Conservation (phyloP, 257 asterid genomes). For the Solanum gracilifrons region DNA sequence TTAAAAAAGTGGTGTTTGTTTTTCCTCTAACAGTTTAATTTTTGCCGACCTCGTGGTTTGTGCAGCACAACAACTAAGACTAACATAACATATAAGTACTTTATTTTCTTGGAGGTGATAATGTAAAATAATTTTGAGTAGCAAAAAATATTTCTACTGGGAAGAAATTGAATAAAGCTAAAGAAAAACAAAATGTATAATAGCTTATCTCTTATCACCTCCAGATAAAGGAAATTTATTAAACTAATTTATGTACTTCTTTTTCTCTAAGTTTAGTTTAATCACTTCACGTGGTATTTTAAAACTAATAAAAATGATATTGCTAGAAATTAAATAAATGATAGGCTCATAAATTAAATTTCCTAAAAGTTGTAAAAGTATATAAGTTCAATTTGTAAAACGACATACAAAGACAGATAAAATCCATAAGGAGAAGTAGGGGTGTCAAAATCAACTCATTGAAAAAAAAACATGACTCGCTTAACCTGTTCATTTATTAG, state of each 20-base stretch:
- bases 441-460: neutral
- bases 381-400: neutral
- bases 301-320: neutral
- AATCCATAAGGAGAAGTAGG: neutral
- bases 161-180: neutral
- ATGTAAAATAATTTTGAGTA: neutral
- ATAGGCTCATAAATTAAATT: neutral
- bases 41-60: neutral
- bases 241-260: neutral
- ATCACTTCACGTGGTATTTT: neutral
- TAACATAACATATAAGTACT: neutral
- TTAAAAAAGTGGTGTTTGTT: neutral
- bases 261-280: neutral
- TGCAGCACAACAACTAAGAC: neutral
- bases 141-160: neutral
- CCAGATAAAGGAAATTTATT: neutral
- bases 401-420: neutral
- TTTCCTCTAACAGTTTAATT: neutral
- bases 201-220: neutral
- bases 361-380: neutral
- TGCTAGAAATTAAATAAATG: neutral
- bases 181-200: neutral
- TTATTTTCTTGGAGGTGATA: neutral
- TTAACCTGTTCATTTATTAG: neutral
- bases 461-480: too few species aligned